These are phyloP conservation scores for Candida chauliodis DNA, from an alignment of 805 yeast genomes.

Conservation along the genomic window DNA sequence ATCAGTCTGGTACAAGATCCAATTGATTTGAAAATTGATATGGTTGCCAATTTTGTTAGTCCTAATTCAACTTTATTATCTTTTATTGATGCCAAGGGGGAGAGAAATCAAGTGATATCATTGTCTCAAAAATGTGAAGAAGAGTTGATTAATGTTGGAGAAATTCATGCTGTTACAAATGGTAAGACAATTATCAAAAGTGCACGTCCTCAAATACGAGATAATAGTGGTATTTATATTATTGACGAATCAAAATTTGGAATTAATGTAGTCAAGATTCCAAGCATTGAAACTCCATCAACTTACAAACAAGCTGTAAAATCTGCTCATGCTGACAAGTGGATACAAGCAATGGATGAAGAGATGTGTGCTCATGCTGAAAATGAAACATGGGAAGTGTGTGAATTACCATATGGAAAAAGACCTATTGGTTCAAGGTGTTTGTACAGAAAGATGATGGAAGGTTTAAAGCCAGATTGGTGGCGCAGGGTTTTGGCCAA, in stretches of 20 bases:
- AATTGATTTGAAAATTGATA: not conserved
- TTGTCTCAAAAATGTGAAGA: not conserved
- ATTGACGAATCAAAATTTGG: too few species aligned
- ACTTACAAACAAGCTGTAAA: not conserved
- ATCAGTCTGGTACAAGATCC: too few species aligned
- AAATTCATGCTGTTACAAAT: too few species aligned
- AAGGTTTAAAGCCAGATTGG: not conserved
- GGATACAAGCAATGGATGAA: not conserved
- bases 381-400: not conserved
- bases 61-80: not conserved
- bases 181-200: not conserved
- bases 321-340: not conserved
- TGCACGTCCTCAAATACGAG: not conserved
- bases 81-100: not conserved
- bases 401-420: not conserved
- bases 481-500: slow-evolving; percentile 1
- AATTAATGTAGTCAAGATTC: not conserved
- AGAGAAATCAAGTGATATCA: not conserved
- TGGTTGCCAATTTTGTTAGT: not conserved
- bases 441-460: not conserved
- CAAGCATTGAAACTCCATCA: not conserved
- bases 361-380: not conserved
- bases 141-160: too few species aligned
- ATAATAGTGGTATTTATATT: not conserved
- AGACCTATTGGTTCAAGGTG: not conserved